Conservation (phyloP, 345 rosid species). For the Populus davidiana region DNA sequence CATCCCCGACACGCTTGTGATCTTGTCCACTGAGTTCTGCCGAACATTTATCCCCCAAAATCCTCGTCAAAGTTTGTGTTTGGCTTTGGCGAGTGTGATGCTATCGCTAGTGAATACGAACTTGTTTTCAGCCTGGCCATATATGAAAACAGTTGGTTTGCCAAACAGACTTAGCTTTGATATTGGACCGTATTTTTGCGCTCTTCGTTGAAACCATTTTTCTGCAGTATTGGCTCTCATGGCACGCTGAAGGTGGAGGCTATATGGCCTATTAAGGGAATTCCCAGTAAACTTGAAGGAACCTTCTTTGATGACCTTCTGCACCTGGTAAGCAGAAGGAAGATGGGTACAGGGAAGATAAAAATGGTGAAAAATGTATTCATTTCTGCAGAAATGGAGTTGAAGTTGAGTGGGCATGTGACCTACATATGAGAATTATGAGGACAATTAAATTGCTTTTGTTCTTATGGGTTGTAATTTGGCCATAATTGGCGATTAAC, state of each 20-base stretch:
- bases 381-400: not conserved
- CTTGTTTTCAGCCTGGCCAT: conserved; percentile 51
- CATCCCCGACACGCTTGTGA: conserved; percentile 46
- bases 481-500: too few species aligned
- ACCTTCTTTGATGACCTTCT: conserved; percentile 22
- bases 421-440: too few species aligned
- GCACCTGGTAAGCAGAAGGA: conserved; percentile 22
- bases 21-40: conserved; percentile 37
- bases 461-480: too few species aligned
- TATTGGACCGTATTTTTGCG: conserved; percentile 41
- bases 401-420: too few species aligned
- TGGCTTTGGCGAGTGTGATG: conserved; percentile 28
- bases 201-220: conserved; percentile 36
- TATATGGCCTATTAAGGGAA: conserved; percentile 54
- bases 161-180: conserved; percentile 50
- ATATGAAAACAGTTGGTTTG: conserved; percentile 42
- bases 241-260: conserved; percentile 38
- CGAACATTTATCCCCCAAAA: conserved; percentile 33
- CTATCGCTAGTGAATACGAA: conserved; percentile 37
- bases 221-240: conserved; percentile 48
- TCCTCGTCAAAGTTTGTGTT: conserved; percentile 22
- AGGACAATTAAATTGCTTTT: too few species aligned
- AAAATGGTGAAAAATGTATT: conserved; percentile 13
- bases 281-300: conserved; percentile 58
- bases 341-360: conserved; percentile 23